A percentile compares a stretch with the other conserved stretches of the same genome.
phyloP scores from a whole-genome alignment of 1,284 basidiomycete species.

The Ceratobasidium sp. region DNA sequence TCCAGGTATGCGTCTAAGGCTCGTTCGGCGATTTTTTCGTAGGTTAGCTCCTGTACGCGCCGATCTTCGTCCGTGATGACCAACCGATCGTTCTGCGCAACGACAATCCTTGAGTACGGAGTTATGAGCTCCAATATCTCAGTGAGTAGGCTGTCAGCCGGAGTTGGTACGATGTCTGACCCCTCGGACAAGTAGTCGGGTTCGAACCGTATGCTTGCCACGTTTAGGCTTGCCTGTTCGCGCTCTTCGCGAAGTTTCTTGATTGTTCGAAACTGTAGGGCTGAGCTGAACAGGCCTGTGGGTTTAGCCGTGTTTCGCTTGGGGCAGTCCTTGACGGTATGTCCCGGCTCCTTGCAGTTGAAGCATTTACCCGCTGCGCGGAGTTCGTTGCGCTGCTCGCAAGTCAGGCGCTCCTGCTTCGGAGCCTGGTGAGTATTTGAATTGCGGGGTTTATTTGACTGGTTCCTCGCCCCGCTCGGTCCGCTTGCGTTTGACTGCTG shows the following conservation, averaged over 20 bases:
- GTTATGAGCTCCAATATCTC: conserved; percentile 4
- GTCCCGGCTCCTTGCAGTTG: conserved; percentile 37
- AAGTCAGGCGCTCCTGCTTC: not conserved
- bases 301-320: conserved; percentile 11
- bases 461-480: not conserved
- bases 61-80: not conserved
- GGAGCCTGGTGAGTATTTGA: too few relatives aligned
- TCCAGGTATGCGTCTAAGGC: not conserved
- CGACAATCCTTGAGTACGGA: not conserved
- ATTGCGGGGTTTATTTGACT: not conserved
- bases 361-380: conserved; percentile 45
- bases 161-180: not conserved
- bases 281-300: not conserved
- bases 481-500: not conserved
- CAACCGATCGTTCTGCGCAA: not conserved
- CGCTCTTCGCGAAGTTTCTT: conserved; percentile 1
- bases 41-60: not conserved
- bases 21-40: not conserved
- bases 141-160: not conserved
- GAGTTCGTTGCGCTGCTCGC: conserved; percentile 27
- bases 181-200: not conserved
- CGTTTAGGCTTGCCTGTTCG: not conserved
- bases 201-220: conserved; percentile 13
- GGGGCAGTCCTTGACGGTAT: conserved; percentile 45
- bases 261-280: not conserved